Evolutionary conservation across 2,329 filamentous ascomycete species (phyloP).

Genomic region (Phialophora macrospora): DNA sequence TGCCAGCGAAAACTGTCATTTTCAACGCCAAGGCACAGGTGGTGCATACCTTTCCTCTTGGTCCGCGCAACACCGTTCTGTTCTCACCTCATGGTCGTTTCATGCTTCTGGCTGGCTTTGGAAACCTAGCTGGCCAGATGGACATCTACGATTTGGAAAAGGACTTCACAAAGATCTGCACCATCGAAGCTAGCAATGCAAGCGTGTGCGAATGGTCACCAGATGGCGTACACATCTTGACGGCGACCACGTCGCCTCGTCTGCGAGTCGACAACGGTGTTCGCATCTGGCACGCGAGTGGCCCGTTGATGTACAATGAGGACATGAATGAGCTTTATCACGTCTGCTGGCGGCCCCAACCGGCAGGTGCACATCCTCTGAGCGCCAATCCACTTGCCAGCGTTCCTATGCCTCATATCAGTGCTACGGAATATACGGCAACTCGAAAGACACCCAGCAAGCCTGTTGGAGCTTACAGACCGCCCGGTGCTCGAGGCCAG

Average conservation of each 20-base stretch:
- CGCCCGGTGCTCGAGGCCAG: conserved; percentile 87
- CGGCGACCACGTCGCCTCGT: conserved; percentile 94
- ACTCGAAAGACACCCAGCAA: conserved; percentile 94
- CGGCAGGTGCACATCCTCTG: conserved; percentile 62
- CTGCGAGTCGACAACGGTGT: conserved; percentile 96
- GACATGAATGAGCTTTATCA: conserved; percentile 95
- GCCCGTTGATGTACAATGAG: conserved; percentile 89
- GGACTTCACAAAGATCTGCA: conserved; percentile 88
- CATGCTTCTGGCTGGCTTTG: conserved; percentile 91
- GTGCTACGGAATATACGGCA: conserved; percentile 78
- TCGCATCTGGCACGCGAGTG: conserved; percentile 90
- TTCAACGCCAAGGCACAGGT: conserved; percentile 88
- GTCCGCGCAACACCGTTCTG: conserved; percentile 88
- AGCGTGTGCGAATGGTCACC: conserved; percentile 98
- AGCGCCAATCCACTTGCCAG: conserved; percentile 71
- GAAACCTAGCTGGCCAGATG: conserved; percentile 95
- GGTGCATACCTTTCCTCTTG: conserved; percentile 83
- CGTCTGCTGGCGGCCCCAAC: conserved; percentile 82
- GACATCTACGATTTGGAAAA: conserved; percentile 96
- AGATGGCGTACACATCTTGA: conserved; percentile 93
- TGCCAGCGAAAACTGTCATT: conserved; percentile 98
- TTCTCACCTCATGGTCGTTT: conserved; percentile 95
- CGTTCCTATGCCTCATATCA: conserved; percentile 78
- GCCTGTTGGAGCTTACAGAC: conserved; percentile 94
- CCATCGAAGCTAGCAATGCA: conserved; percentile 92